Conservation (phyloP, 176 grass and related monocot species). For the Hsuehochloa calcarea region DNA sequence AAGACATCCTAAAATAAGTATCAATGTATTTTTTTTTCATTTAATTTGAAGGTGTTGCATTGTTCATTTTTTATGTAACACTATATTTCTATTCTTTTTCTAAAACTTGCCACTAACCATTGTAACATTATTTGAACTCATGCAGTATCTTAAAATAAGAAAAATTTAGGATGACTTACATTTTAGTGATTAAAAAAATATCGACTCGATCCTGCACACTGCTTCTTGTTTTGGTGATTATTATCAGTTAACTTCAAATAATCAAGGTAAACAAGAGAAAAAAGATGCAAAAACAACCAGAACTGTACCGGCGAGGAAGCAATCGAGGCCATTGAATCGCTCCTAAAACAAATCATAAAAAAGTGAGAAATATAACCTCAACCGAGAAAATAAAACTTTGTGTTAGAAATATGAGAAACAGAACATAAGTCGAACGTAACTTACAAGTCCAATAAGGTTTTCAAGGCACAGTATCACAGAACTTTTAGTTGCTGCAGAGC, state of each 20-base stretch:
- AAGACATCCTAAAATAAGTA: not conserved
- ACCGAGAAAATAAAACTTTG: not conserved
- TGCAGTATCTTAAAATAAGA: not conserved
- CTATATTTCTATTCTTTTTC: not conserved
- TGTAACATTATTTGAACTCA: not conserved
- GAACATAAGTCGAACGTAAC: constrained; percentile 21
- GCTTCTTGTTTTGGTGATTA: not conserved
- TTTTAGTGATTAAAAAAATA: not conserved
- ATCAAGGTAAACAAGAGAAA: not conserved
- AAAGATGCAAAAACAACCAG: not conserved
- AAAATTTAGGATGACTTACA: not conserved
- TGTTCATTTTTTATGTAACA: not conserved
- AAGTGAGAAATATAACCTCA: constrained; percentile 15
- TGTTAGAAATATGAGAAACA: constrained; percentile 26
- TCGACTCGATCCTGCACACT: not conserved
- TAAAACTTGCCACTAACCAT: not conserved
- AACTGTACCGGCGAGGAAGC: constrained; percentile 87
- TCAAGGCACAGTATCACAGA: constrained; percentile 83
- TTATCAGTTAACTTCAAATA: not conserved
- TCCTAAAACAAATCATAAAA: constrained; percentile 55
- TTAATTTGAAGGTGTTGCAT: not conserved
- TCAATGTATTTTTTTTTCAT: not conserved
- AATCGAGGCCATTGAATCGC: constrained; percentile 77
- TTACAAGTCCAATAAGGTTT: constrained; percentile 93
- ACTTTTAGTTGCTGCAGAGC: constrained; percentile 98